Base-by-base conservation (phyloP, 352 stramenopile genomes). In the Peronospora belbahrii region DNA sequence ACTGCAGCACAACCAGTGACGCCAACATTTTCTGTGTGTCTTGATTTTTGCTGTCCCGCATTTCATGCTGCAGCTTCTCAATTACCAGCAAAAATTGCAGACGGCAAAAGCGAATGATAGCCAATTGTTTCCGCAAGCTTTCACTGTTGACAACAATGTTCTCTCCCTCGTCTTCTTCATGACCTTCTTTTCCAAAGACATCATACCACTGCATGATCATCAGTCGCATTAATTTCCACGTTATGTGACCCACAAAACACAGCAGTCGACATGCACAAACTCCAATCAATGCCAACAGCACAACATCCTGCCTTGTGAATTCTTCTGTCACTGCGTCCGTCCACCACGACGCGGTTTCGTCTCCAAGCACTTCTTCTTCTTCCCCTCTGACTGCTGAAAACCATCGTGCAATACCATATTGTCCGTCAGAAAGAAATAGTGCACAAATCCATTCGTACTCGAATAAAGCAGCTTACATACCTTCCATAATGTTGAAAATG, bases 61-160 rank as follows among this genome's bases (percentile, higher is more conserved):
- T 66, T 46, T 80, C 68, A 22, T 56, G 59, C 45, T 74, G 67
- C 25, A 80, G 52, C 32, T 76, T 76, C 25, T 76, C 59, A 5
- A 70, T 56, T 11, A 76, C 51, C 6, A 64, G 50, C 10, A 74
- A 49, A 9, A 76, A 70, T 42, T 72, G 62, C 31, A 67, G 33
- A 42, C 72, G 65, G 48, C 68, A 80, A 27, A 65, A 63, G 6
- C 60, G 65, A 20, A 76, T 52, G 17, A 59, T 52, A 10, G 46
- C 41, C 22, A 56, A 48, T 24, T 67, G 56, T 28, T 64, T 60
- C 20, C 38, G 52, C 44, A 47, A 32, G 10, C 33, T 35, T 24
- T 53, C 31, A 24, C 18, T 47, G 20, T 27, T 18, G 34, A 20
- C 55, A 9, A 43, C 37, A 10, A 2, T 39, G 8, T 6, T 42